Base-by-base conservation (phyloP, 768 basidiomycete species). In the Mycena filopes region DNA sequence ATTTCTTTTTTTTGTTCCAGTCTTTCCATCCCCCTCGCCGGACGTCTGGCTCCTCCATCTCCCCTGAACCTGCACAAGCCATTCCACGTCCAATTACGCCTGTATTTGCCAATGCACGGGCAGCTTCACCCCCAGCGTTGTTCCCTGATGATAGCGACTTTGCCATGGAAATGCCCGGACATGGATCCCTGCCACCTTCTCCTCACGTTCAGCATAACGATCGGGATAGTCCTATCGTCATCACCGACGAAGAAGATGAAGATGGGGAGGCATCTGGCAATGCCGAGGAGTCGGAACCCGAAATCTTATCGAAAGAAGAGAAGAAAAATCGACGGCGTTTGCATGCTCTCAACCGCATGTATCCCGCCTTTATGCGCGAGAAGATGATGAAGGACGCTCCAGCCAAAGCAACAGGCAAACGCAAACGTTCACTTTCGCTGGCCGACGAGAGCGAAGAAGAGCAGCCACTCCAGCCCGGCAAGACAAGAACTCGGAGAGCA, bases 351-450 rank as follows among this genome's bases (percentile, higher is more conserved):
- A 71, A 64, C 40, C 82, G 79, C 18, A 83, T 91, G 83, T 78
- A 88, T 78, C 89, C 89, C 5, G 79, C 79, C 13, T 81, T 81
- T 51, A 84, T 89, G 83, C 74, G 86, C 48, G 72, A 80, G 18
- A 73, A 72, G 47, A 74, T 81, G 58, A 60, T 77, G 58, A 66
- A 72, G 43, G 72, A 70, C 40, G 56, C 59, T 4, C 45, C 59
- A 49, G 55, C 66, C 50, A 18, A 41, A 50, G 67, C 72, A 59
- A 29, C 68, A 62, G 60, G 3, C n/a, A 56, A 45, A 60, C 60
- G 57, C 43, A 70, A 25, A 58, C 65, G 43, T 55, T 63, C 71
- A 64, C 67, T 54, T 63, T 60, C 67, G 71, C 45, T 69, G 31
- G 58, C 71, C 38, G 70, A 65, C 45, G 78, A 74, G 11, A 77